Evolutionary conservation across 108 stramenopile species (phyloP).

Genomic region (Asterionellopsis glacialis): DNA sequence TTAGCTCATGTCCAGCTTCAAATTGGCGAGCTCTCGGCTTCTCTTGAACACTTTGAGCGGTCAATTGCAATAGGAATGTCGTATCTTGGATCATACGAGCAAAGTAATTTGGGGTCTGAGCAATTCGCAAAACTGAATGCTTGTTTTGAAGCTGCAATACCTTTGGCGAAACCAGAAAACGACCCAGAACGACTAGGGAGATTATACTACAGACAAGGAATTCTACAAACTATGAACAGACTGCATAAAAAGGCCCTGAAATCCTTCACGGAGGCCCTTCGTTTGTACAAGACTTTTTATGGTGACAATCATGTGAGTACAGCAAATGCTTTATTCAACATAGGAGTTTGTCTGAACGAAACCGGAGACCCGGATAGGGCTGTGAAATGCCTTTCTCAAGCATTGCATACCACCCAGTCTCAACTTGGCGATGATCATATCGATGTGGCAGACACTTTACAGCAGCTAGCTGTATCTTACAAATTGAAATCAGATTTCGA

Average conservation of each 20-base stretch:
- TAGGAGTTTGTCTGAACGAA: slow-evolving; percentile 45
- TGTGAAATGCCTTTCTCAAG: slow-evolving; percentile 34
- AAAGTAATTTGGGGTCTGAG: background rate
- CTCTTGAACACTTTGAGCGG: slow-evolving; percentile 31
- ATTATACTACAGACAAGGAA: slow-evolving; percentile 40
- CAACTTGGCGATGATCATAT: slow-evolving; percentile 44
- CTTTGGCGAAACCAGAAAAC: slow-evolving; percentile 7
- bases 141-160: slow-evolving; percentile 41
- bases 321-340: slow-evolving; percentile 41
- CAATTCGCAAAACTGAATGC: slow-evolving; percentile 24
- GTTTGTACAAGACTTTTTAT: slow-evolving; percentile 35
- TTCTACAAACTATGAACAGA: slow-evolving; percentile 21
- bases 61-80: slow-evolving; percentile 12
- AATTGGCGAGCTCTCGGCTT: slow-evolving; percentile 31
- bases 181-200: slow-evolving; percentile 30
- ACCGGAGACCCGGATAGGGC: slow-evolving; percentile 45
- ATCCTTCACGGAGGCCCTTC: slow-evolving; percentile 31
- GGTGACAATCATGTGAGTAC: slow-evolving; percentile 43
- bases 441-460: slow-evolving; percentile 43
- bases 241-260: slow-evolving; percentile 34
- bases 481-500: slow-evolving; percentile 24
- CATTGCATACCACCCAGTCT: slow-evolving; percentile 27
- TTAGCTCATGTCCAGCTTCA: slow-evolving; percentile 2
- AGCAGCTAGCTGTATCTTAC: slow-evolving; percentile 34
- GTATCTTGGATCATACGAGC: slow-evolving; percentile 4